These are phyloP conservation scores for Aureobasidium sp. DNA, from an alignment of 2,329 filamentous ascomycete species.

Conservation along the genomic window DNA sequence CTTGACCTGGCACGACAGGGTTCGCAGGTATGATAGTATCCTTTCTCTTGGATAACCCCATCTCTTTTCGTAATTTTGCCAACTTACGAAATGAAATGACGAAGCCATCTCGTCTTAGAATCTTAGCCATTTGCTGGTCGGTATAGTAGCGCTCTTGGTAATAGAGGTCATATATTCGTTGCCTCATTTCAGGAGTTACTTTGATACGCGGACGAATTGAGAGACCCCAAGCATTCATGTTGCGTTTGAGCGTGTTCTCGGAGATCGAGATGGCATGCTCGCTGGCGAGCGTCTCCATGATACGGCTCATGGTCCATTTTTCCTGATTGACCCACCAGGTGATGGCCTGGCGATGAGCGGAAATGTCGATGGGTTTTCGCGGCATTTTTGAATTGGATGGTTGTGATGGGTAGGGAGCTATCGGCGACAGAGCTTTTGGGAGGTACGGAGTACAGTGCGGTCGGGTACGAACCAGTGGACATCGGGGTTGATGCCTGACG, in stretches of 20 bases:
- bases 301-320: neutral
- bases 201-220: neutral
- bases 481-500: too few species aligned
- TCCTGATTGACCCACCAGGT: conserved; percentile 11
- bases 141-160: conserved; percentile 11
- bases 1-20: conserved; percentile 1
- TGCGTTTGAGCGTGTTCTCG: conserved; percentile 8
- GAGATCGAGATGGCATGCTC: neutral
- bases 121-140: conserved; percentile 9
- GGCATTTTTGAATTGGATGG: neutral
- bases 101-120: conserved; percentile 7
- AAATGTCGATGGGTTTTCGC: neutral
- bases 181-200: conserved; percentile 9
- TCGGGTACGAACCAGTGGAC: neutral
- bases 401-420: neutral
- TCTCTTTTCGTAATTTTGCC: conserved; percentile 3
- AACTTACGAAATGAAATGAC: neutral
- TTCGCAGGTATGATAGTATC: neutral
- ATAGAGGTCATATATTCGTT: conserved; percentile 5
- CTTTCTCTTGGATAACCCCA: conserved; percentile 5
- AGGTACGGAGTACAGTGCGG: neutral
- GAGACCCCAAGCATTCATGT: conserved; percentile 5
- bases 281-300: neutral
- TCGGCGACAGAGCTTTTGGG: neutral
- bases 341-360: conserved; percentile 1